A percentile compares a stretch with the other conserved stretches of the same genome.
Evolutionary conservation across 83 land plant species (phyloP).

Genomic region (Isoetes engelmannii): DNA sequence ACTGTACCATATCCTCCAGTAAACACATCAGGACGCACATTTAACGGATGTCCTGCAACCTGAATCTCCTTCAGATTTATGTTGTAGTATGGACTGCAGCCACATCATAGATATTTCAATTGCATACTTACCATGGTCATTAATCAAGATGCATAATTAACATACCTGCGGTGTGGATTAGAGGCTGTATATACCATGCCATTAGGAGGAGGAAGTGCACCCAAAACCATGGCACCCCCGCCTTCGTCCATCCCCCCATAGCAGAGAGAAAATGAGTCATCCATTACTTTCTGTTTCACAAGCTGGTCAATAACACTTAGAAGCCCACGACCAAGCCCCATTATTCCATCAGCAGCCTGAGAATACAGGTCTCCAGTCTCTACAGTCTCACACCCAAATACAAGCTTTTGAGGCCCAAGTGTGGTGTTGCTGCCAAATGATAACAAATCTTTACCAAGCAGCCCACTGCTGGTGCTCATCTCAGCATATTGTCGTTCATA

Average conservation of each 20-base stretch:
- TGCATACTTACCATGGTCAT: background rate
- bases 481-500: conserved; percentile 93
- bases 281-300: conserved; percentile 63
- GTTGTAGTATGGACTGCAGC: conserved; percentile 93
- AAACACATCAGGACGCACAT: conserved; percentile 48
- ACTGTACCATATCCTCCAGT: conserved; percentile 80
- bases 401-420: conserved; percentile 55
- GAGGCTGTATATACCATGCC: conserved; percentile 85
- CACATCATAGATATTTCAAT: conserved; percentile 1
- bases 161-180: conserved; percentile 82
- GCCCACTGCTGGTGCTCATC: conserved; percentile 90
- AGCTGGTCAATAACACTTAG: conserved; percentile 95
- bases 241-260: conserved; percentile 97
- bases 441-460: conserved; percentile 70
- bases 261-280: conserved; percentile 82
- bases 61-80: conserved; percentile 69
- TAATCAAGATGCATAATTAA: conserved; percentile 5
- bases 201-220: conserved; percentile 56
- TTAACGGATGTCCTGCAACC: conserved; percentile 66
- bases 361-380: conserved; percentile 89
- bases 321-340: conserved; percentile 94
- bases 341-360: conserved; percentile 98
- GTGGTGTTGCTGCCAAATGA: conserved; percentile 78
- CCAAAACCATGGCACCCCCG: conserved; percentile 97
- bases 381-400: conserved; percentile 90